Conservation (phyloP, 75 land plant species). For the Gnetum montanum region DNA sequence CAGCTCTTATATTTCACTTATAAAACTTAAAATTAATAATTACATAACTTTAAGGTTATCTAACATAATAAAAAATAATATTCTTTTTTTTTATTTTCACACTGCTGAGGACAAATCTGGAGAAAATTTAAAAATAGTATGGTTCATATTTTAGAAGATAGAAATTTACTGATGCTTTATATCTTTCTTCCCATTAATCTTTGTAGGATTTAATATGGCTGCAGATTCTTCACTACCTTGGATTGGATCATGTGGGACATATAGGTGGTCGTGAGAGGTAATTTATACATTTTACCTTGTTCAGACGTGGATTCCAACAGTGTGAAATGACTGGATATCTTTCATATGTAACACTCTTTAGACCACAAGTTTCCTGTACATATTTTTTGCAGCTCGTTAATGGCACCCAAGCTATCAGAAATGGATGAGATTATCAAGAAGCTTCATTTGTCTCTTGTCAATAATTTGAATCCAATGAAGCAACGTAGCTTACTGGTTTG, state of each 20-base stretch:
- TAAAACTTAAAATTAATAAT: too few relatives aligned
- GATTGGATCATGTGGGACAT: constrained; percentile 96
- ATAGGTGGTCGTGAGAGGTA: constrained; percentile 90
- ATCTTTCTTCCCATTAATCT: too few relatives aligned
- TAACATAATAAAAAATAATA: too few relatives aligned
- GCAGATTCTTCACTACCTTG: constrained; percentile 92
- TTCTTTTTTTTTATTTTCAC: too few relatives aligned
- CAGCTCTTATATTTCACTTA: too few relatives aligned
- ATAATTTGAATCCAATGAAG: constrained; percentile 2
- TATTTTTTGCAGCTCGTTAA: constrained; percentile 43
- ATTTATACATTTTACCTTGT: not conserved
- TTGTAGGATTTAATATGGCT: constrained; percentile 1
- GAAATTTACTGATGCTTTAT: too few relatives aligned
- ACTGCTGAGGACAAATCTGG: too few relatives aligned
- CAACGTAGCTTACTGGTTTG: constrained; percentile 70
- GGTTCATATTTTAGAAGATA: too few relatives aligned
- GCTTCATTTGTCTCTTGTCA: constrained; percentile 24
- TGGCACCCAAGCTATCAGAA: constrained; percentile 72
- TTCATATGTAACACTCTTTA: not conserved
- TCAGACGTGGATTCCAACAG: not conserved
- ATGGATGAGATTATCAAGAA: constrained; percentile 71
- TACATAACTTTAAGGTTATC: too few relatives aligned
- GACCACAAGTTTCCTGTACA: not conserved
- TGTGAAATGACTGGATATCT: not conserved
- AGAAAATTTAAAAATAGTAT: too few relatives aligned